These are phyloP conservation scores for Vinca minor DNA, from an alignment of 257 asterid genomes.

Conservation along the genomic window DNA sequence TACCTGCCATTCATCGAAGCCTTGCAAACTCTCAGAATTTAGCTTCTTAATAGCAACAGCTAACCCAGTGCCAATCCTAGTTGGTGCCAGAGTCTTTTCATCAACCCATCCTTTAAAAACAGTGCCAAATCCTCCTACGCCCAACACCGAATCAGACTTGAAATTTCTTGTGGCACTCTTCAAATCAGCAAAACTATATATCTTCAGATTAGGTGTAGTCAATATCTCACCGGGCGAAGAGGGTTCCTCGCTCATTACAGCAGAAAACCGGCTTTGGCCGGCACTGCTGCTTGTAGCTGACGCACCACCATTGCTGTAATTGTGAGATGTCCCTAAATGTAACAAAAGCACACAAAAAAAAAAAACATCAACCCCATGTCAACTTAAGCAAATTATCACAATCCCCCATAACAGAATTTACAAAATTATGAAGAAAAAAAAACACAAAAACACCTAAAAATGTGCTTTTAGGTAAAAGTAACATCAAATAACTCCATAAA, in stretches of 20 bases:
- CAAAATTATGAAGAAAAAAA: no score
- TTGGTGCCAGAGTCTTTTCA: conserved; percentile 33
- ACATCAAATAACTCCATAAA: background rate
- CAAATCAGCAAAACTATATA: conserved; percentile 29
- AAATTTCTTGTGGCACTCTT: conserved; percentile 37
- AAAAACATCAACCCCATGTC: no score
- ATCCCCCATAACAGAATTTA: background rate
- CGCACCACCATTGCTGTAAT: conserved; percentile 26
- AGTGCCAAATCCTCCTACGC: conserved; percentile 46
- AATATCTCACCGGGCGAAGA: conserved; percentile 29
- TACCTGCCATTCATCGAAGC: conserved; percentile 54
- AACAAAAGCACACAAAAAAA: background rate
- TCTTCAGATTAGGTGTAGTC: conserved; percentile 25
- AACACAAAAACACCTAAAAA: no score
- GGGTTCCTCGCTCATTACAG: conserved; percentile 27
- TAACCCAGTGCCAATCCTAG: conserved; percentile 32
- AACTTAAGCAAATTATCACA: background rate
- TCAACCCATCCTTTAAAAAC: conserved; percentile 50
- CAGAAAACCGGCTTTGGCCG: conserved; percentile 30
- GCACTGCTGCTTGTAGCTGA: conserved; percentile 29
- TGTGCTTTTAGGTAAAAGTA: background rate
- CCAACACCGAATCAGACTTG: conserved; percentile 36
- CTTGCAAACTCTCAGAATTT: conserved; percentile 37
- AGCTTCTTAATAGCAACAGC: conserved; percentile 47
- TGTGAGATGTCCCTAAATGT: conserved; percentile 44